Base-by-base conservation (phyloP, 768 basidiomycete species). In the Lentinula aciculospora region DNA sequence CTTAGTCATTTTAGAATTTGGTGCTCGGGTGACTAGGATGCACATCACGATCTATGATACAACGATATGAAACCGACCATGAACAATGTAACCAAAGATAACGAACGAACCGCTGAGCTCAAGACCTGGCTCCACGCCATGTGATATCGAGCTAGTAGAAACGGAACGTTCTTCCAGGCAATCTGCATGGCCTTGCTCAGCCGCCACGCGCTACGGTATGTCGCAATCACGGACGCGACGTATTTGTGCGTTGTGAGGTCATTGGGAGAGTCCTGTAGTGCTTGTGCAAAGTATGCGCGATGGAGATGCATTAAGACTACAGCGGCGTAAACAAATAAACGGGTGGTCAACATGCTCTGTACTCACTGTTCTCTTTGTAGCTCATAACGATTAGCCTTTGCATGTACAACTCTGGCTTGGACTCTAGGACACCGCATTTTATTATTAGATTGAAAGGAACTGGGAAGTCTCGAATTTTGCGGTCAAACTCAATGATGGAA, bases 141-240 rank as follows among this genome's bases (percentile, higher is more conserved):
- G 15, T 74, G 75, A 29, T 82, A 62, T 9, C 86, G 72, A 7
- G 73, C 66, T 3, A 82, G 63, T 4, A 81, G 60, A 2, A 74
- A 67, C 1, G 81, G 77, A 4, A 73, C 68, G 19, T 63, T 59
- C 15, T 67, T 65, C 69, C 78, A 80, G 1, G 75, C 69, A n/a
- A 75, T 67, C 17, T 71, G 70, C 53, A 86, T 70, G 0, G 75
- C 74, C 46, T 79, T 74, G 39, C 84, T 81, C 29, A 88, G 63
- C 15, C 87, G 73, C 82, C 85, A 89, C 3, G 86, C 83, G 1
- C 85, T 86, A 2, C 86, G 84, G 68, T 87, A 89, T 13, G 82
- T 81, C 0, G 89, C 84, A 67, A 86, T 78, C 4, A 89, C 84
- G 1, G 89, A 91, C 1, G 84, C 82, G 0, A 82, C 76, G 66